These are phyloP conservation scores for Pythium plurisporium DNA, from an alignment of 352 stramenopile species.

Conservation along the genomic window DNA sequence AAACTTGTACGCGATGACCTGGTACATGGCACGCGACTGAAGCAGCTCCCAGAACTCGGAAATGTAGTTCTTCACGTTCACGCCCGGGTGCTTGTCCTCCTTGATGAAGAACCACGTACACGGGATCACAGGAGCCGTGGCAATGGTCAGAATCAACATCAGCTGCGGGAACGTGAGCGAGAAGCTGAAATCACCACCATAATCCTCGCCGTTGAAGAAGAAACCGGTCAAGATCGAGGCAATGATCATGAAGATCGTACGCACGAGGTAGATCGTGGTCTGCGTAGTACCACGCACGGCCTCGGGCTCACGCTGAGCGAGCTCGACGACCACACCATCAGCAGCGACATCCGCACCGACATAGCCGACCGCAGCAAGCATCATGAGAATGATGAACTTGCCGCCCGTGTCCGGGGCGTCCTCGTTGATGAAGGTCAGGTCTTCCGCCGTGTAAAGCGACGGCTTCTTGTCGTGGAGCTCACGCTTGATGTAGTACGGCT, in stretches of 20 bases:
- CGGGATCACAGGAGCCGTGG: slow-evolving; percentile 17
- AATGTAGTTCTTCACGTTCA: slow-evolving; percentile 23
- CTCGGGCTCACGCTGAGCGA: slow-evolving; percentile 32
- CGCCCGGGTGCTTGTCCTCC: slow-evolving; percentile 22
- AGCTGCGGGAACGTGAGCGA: slow-evolving; percentile 29
- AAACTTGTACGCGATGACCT: slow-evolving; percentile 43
- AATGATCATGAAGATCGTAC: slow-evolving; percentile 25
- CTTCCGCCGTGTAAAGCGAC: slow-evolving; percentile 1
- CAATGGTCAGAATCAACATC: slow-evolving; percentile 23
- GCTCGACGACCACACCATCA: slow-evolving; percentile 28
- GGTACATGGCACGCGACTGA: slow-evolving; percentile 37
- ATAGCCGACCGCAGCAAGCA: slow-evolving; percentile 29
- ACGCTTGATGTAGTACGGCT: slow-evolving; percentile 21
- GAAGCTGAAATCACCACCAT: slow-evolving; percentile 23
- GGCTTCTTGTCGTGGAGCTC: not conserved
- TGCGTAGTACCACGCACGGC: slow-evolving; percentile 28
- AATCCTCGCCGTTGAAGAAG: slow-evolving; percentile 29
- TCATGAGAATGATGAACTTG: slow-evolving; percentile 29
- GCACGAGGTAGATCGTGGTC: slow-evolving; percentile 29
- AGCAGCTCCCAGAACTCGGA: slow-evolving; percentile 25
- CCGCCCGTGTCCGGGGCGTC: slow-evolving; percentile 17
- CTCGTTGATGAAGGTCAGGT: slow-evolving; percentile 13
- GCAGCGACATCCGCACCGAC: slow-evolving; percentile 30
- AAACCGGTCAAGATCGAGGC: slow-evolving; percentile 18
- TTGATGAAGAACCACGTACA: slow-evolving; percentile 33